Evolutionary conservation across 1,284 basidiomycete species (phyloP).

Genomic region (Austroboletus novae-zelandiae): DNA sequence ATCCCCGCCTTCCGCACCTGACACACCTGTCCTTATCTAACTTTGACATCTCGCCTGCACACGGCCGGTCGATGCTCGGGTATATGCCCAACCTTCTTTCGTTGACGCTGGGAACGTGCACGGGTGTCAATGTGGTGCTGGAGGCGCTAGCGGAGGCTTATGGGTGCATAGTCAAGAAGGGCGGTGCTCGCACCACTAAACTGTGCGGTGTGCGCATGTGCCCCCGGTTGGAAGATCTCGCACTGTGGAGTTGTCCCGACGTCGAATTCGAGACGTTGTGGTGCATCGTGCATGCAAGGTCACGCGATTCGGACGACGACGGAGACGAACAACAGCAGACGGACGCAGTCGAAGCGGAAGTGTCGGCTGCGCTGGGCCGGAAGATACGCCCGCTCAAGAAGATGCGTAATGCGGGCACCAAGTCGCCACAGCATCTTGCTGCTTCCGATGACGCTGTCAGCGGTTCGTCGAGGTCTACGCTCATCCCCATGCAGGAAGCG

Average conservation of each 20-base stretch:
- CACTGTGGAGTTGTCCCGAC: slow-evolving; percentile 49
- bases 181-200: slow-evolving; percentile 8
- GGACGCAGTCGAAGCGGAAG: slow-evolving; percentile 19
- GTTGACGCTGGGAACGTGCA: slow-evolving; percentile 36
- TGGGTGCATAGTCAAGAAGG: slow-evolving; percentile 12
- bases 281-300: slow-evolving; percentile 39
- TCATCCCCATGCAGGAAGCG: slow-evolving; percentile 35
- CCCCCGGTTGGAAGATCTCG: slow-evolving; percentile 46
- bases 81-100: slow-evolving; percentile 40
- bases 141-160: slow-evolving; percentile 32
- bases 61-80: slow-evolving; percentile 34
- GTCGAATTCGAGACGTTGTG: slow-evolving; percentile 37
- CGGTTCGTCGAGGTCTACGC: slow-evolving; percentile 31
- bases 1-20: slow-evolving; percentile 39
- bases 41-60: slow-evolving; percentile 30
- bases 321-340: slow-evolving; percentile 10
- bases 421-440: slow-evolving; percentile 9
- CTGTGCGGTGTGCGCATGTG: slow-evolving; percentile 40
- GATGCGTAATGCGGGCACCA: slow-evolving; percentile 14
- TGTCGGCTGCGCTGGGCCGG: slow-evolving; percentile 32
- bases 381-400: slow-evolving; percentile 33
- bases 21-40: slow-evolving; percentile 36
- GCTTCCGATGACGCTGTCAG: slow-evolving; percentile 10
- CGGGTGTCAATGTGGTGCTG: slow-evolving; percentile 25
- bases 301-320: slow-evolving; percentile 21